Evolutionary conservation across 495 filamentous ascomycete species (phyloP).

Genomic region (Neurospora sp.): DNA sequence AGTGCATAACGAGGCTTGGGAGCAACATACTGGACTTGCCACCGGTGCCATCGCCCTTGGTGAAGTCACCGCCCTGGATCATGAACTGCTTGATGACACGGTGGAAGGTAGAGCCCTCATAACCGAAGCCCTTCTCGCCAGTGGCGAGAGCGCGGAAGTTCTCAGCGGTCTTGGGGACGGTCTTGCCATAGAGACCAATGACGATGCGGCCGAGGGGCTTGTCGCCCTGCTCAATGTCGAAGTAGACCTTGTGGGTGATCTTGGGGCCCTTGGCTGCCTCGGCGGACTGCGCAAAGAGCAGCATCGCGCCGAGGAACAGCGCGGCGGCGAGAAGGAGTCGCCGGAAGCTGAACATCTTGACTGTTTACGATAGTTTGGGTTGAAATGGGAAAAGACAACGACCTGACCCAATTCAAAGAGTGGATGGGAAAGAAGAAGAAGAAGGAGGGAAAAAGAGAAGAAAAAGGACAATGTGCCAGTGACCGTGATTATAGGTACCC

Average conservation of each 20-base stretch:
- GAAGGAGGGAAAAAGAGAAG: neutral
- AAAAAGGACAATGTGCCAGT: neutral
- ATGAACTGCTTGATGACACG: constrained; percentile 98
- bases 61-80: constrained; percentile 99
- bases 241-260: constrained; percentile 96
- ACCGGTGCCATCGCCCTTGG: constrained; percentile 87
- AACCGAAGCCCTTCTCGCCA: constrained; percentile 94
- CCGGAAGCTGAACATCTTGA: constrained; percentile 46
- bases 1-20: neutral
- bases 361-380: neutral
- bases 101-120: constrained; percentile 93
- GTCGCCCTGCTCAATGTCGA: constrained; percentile 89
- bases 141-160: constrained; percentile 97
- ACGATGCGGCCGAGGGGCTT: constrained; percentile 77
- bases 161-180: constrained; percentile 92
- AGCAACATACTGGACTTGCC: constrained; percentile 70
- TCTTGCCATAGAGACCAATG: constrained; percentile 95
- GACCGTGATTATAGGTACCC: neutral
- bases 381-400: neutral
- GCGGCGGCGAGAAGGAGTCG: constrained; percentile 55
- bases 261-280: constrained; percentile 82
- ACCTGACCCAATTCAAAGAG: neutral
- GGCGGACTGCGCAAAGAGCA: constrained; percentile 59
- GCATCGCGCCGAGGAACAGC: constrained; percentile 61
- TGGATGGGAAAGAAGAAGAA: neutral